Base-by-base conservation (phyloP, 2,329 filamentous ascomycete genomes). In the Neurospora crassa region DNA sequence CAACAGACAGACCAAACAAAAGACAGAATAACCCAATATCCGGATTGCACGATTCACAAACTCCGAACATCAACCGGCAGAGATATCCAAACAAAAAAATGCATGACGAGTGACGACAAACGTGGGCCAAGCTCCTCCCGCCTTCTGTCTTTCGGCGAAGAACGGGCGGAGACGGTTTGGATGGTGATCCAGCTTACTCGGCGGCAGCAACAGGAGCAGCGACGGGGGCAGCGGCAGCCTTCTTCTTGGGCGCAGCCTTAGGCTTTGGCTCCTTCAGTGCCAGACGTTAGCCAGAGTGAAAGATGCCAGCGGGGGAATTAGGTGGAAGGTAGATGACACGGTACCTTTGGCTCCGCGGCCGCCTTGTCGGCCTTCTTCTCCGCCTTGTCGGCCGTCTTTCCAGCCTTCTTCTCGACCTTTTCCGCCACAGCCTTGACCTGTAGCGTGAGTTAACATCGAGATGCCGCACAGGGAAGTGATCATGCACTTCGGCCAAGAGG, bases 341-440 rank as follows among this genome's bases (percentile, higher is more conserved):
- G 29, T 24, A 70, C 70, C 72, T 73, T 74, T 45, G 47, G 34
- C 41, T 71, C 69, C 45, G 42, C 71, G 12, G 70, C 68, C 18
- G 72, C 72, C 72, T 74, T 74, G 70, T 76, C 71, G 14, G 53
- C 47, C 34, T 63, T 63, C 53, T 74, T 75, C 45, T 74, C 73
- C 14, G 73, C 73, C 73, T 77, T 77, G 42, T 74, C 75, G 14
- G 71, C 69, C 47, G 75, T 74, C 72, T 75, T 74, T 14, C 73
- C 73, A 12, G 70, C 71, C 76, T 78, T 79, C 74, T 76, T 75
- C 68, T 74, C 73, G 16, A 72, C 71, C 75, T 78, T 78, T 73
- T 78, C 77, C 69, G 74, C 75, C 8, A 72, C 76, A 40, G 76
- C 75, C 76, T 79, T 79, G 74, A 76, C 78, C 78, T 80, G 59